These are phyloP conservation scores for Sclerospora graminicola DNA, from an alignment of 352 stramenopile genomes.

Conservation along the genomic window DNA sequence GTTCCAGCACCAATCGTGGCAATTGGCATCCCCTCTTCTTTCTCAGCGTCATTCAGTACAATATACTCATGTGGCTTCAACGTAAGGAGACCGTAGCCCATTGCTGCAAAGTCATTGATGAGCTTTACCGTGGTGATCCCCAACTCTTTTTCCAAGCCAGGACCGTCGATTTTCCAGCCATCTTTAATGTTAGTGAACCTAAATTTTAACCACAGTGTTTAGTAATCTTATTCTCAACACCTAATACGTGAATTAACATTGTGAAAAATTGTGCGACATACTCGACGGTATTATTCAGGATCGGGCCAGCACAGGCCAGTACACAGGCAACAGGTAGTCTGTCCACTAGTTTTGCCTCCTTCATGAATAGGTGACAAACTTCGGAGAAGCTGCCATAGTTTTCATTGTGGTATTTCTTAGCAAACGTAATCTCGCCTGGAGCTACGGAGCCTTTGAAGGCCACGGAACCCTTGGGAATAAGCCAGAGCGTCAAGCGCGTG, in stretches of 20 bases:
- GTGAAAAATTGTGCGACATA: conserved; percentile 19
- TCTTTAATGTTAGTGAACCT: conserved; percentile 92
- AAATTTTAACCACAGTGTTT: not conserved
- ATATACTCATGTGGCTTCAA: conserved; percentile 90
- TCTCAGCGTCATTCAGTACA: conserved; percentile 70
- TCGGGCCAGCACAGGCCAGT: conserved; percentile 69
- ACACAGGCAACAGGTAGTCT: conserved; percentile 54
- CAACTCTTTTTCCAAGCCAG: conserved; percentile 62
- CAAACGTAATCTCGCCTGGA: conserved; percentile 73
- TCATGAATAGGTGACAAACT: conserved; percentile 90
- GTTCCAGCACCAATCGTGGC: conserved; percentile 94
- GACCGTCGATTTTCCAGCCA: conserved; percentile 85
- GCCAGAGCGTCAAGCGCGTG: conserved; percentile 88
- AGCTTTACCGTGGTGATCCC: conserved; percentile 85
- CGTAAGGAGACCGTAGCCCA: conserved; percentile 95
- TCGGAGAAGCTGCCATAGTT: conserved; percentile 74
- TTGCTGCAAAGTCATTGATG: conserved; percentile 96
- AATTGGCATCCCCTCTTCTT: conserved; percentile 80
- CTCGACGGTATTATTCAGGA: conserved; percentile 75
- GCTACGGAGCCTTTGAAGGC: conserved; percentile 61
- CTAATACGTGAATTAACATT: not conserved
- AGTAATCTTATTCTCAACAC: not conserved
- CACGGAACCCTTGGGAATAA: conserved; percentile 48
- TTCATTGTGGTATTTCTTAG: conserved; percentile 84
- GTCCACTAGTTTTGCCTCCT: conserved; percentile 79